Conservation (phyloP, 495 filamentous ascomycete genomes). For the Lasiosphaeria ovina region DNA sequence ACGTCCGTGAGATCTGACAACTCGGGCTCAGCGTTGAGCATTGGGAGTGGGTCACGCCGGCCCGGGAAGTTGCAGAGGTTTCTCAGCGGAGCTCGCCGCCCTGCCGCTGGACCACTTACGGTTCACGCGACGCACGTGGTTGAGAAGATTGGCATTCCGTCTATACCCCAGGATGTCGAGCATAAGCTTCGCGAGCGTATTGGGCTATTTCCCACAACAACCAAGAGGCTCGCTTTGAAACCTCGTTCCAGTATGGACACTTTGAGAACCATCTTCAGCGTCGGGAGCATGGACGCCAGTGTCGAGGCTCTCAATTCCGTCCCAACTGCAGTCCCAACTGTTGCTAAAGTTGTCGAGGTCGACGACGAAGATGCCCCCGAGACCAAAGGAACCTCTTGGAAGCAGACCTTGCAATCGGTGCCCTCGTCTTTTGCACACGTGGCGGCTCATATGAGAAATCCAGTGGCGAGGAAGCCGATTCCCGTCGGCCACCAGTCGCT, state of each 20-base stretch:
- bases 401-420: slow-evolving; percentile 27
- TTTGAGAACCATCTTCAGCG: slow-evolving; percentile 42
- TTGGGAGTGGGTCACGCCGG: slow-evolving; percentile 35
- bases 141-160: slow-evolving; percentile 31
- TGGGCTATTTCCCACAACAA: slow-evolving; percentile 27
- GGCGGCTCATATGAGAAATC: slow-evolving; percentile 32
- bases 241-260: slow-evolving; percentile 39
- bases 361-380: slow-evolving; percentile 10
- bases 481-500: slow-evolving; percentile 20
- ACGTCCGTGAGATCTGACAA: slow-evolving; percentile 27
- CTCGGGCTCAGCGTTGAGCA: slow-evolving; percentile 32
- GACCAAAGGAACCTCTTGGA: slow-evolving; percentile 25
- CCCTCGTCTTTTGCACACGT: slow-evolving; percentile 29
- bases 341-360: slow-evolving; percentile 10
- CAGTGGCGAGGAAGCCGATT: slow-evolving; percentile 36
- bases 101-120: slow-evolving; percentile 21
- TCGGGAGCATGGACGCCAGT: slow-evolving; percentile 33
- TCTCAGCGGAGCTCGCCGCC: slow-evolving; percentile 35
- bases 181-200: slow-evolving; percentile 35
- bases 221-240: slow-evolving; percentile 34
- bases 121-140: slow-evolving; percentile 31
- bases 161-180: slow-evolving; percentile 34
- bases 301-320: slow-evolving; percentile 27
- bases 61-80: slow-evolving; percentile 41
- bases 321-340: slow-evolving; percentile 12